phyloP scores from a whole-genome alignment of 495 filamentous ascomycete species.

The Xylaria curta region DNA sequence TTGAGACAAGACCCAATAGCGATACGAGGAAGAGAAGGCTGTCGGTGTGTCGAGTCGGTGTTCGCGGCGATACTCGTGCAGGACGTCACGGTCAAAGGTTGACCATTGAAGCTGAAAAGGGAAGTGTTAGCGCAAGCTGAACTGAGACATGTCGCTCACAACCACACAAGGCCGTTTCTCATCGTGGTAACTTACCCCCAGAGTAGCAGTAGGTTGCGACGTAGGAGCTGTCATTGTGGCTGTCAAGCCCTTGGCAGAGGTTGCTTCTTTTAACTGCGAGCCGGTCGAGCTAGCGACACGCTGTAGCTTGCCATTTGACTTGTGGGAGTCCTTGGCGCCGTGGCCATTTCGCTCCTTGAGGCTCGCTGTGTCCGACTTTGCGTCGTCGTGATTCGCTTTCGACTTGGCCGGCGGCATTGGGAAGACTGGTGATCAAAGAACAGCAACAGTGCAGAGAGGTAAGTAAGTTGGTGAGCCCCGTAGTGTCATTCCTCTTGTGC shows the following conservation, averaged over 20 bases:
- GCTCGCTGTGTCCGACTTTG: constrained; percentile 52
- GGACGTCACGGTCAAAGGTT: constrained; percentile 70
- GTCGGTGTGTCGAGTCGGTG: constrained; percentile 75
- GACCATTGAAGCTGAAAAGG: constrained; percentile 73
- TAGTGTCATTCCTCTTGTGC: constrained; percentile 32
- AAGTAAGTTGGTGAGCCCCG: constrained; percentile 16
- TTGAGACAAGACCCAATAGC: constrained; percentile 72
- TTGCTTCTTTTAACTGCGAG: constrained; percentile 50
- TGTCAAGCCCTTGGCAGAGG: constrained; percentile 40
- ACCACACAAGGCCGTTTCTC: not conserved
- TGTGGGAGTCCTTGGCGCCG: constrained; percentile 38
- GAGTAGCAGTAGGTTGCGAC: constrained; percentile 29
- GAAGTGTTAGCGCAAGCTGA: constrained; percentile 32
- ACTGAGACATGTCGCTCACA: not conserved
- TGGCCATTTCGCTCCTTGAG: constrained; percentile 54
- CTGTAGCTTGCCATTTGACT: constrained; percentile 53
- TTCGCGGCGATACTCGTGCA: constrained; percentile 81
- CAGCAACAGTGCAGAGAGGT: constrained; percentile 23
- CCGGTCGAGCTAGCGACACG: constrained; percentile 54
- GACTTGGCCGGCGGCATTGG: constrained; percentile 41
- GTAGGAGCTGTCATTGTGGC: constrained; percentile 32
- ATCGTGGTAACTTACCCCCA: constrained; percentile 32
- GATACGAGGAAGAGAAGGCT: constrained; percentile 73
- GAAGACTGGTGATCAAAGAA: constrained; percentile 35
- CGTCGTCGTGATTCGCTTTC: constrained; percentile 52